phyloP scores from a whole-genome alignment of 345 rosid genomes.

The Trapa incisa region DNA sequence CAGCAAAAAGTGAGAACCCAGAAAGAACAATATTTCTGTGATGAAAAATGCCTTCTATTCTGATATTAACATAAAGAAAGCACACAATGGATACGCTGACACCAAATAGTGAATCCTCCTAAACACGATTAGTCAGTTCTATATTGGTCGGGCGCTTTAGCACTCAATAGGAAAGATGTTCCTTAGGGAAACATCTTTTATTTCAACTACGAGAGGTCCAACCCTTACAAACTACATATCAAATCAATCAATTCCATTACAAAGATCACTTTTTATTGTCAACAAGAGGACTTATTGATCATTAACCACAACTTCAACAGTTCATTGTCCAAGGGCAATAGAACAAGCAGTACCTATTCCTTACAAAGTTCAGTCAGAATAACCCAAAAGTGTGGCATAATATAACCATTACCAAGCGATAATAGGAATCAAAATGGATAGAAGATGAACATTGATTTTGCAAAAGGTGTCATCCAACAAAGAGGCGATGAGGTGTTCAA shows the following conservation, averaged over 20 bases:
- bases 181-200: neutral
- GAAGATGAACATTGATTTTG: neutral
- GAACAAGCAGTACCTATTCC: neutral
- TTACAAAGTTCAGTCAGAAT: neutral
- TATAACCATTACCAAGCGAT: neutral
- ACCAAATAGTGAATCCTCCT: neutral
- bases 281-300: neutral
- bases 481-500: neutral
- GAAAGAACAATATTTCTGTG: neutral
- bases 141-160: too few relatives aligned
- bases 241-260: neutral
- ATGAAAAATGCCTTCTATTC: neutral
- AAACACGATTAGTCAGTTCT: neutral
- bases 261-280: neutral
- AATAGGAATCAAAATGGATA: neutral
- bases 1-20: neutral
- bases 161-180: neutral
- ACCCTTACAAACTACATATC: neutral
- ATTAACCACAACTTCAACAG: neutral
- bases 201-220: neutral
- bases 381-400: neutral
- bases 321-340: neutral
- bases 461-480: neutral
- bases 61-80: neutral
- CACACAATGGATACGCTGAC: neutral